A percentile compares a stretch with the other conserved stretches of the same genome.
Evolutionary conservation across 1,139 yeast genomes (phyloP).

Genomic region (Meyerozyma sp.): DNA sequence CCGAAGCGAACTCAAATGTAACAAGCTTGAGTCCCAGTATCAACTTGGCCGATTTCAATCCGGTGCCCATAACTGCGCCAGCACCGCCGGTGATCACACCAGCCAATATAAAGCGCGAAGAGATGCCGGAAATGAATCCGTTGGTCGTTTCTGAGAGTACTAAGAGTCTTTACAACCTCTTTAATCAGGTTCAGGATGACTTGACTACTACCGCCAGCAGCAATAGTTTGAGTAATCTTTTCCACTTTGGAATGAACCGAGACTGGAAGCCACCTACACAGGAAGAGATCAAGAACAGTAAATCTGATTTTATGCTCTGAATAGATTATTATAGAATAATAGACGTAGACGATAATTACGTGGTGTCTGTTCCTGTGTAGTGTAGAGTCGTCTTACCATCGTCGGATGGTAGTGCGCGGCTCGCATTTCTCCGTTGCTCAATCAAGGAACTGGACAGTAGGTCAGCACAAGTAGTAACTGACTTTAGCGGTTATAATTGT

Average conservation of each 20-base stretch:
- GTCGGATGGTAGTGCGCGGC: slow-evolving; percentile 1
- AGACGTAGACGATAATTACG: background rate
- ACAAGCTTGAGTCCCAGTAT: background rate
- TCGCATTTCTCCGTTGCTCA: slow-evolving; percentile 1
- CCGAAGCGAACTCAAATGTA: background rate
- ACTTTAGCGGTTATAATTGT: background rate
- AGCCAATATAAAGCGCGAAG: slow-evolving; percentile 6
- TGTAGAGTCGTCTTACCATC: too few relatives aligned
- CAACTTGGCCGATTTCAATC: background rate
- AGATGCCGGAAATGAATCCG: background rate
- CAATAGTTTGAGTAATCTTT: slow-evolving; percentile 24
- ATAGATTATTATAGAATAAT: background rate
- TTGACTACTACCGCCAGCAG: slow-evolving; percentile 11
- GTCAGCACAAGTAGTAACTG: background rate
- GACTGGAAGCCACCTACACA: slow-evolving; percentile 1
- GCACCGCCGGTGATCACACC: slow-evolving; percentile 14
- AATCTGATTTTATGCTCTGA: background rate
- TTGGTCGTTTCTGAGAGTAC: slow-evolving; percentile 6
- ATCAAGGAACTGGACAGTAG: slow-evolving; percentile 2
- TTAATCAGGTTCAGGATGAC: slow-evolving; percentile 26
- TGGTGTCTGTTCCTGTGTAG: background rate
- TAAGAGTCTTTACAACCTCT: slow-evolving; percentile 20
- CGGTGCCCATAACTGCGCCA: slow-evolving; percentile 6
- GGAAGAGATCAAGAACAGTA: slow-evolving; percentile 1
- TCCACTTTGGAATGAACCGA: slow-evolving; percentile 13